Conservation (phyloP, 176 grass and related monocot genomes). For the Musa schizocarpa region DNA sequence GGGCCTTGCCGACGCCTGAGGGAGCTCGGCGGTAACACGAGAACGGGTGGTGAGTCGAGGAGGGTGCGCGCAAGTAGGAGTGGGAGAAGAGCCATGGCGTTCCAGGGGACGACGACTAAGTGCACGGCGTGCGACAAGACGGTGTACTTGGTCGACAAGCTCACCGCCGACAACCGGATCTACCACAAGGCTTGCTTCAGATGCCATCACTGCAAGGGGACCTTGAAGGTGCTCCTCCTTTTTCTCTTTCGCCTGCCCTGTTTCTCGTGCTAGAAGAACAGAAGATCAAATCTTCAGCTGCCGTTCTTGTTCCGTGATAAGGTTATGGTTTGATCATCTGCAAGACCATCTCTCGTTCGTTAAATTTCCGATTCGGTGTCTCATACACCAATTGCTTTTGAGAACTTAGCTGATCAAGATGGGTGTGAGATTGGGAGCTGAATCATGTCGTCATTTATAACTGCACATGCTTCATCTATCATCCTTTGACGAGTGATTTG, state of each 20-base stretch:
- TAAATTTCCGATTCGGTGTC: no score
- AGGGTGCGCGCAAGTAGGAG: neutral
- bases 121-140: constrained; percentile 96
- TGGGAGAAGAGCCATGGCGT: constrained; percentile 19
- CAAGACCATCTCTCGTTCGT: no score
- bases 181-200: constrained; percentile 98
- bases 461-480: no score
- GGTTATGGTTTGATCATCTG: no score
- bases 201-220: constrained; percentile 98
- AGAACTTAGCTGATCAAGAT: no score
- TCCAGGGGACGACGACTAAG: constrained; percentile 82
- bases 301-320: no score
- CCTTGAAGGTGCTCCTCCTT: constrained; percentile 51
- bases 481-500: no score
- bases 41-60: neutral
- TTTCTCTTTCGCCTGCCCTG: neutral
- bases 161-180: constrained; percentile 87
- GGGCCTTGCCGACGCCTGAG: neutral
- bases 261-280: neutral
- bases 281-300: no score
- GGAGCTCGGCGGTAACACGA: neutral
- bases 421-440: no score
- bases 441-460: no score
- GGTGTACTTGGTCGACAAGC: constrained; percentile 97
- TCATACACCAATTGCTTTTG: no score